A percentile compares a stretch with the other conserved stretches of the same genome.
Evolutionary conservation across 495 filamentous ascomycete genomes (phyloP).

Genomic region (Xylaria intraflava): DNA sequence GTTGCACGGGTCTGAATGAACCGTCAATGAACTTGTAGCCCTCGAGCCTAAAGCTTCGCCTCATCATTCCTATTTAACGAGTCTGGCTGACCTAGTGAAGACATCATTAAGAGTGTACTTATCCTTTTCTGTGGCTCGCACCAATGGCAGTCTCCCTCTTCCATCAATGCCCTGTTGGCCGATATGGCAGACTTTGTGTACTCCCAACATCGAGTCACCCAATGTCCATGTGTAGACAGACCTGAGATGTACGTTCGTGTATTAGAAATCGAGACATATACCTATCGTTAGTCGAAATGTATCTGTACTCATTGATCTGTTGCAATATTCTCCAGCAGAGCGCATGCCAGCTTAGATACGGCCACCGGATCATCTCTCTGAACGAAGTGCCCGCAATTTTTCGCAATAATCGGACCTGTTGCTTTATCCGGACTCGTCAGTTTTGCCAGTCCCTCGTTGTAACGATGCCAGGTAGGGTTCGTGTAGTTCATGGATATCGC

Average conservation of each 20-base stretch:
- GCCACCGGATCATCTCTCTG: constrained; percentile 55
- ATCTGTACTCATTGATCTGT: background rate
- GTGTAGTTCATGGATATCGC: constrained; percentile 43
- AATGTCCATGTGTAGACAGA: background rate
- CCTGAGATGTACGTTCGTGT: background rate
- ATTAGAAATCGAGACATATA: background rate
- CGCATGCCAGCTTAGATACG: constrained; percentile 44
- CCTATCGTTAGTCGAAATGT: background rate
- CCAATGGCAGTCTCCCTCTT: background rate
- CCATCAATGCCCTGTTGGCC: background rate
- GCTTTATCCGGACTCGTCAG: constrained; percentile 37
- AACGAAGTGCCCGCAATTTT: constrained; percentile 55
- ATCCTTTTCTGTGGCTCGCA: background rate
- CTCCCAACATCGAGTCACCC: background rate
- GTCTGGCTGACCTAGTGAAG: too few species aligned
- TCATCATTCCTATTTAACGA: too few species aligned
- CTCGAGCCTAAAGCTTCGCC: too few species aligned
- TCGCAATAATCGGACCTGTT: constrained; percentile 46
- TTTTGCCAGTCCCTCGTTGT: constrained; percentile 49
- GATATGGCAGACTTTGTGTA: background rate
- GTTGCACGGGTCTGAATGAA: too few species aligned
- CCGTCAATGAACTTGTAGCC: too few species aligned
- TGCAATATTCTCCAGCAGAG: constrained; percentile 24
- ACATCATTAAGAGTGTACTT: background rate
- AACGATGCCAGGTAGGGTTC: constrained; percentile 50